Evolutionary conservation across 1,139 yeast genomes (phyloP).

Genomic region (Saccharomycopsis phalli): DNA sequence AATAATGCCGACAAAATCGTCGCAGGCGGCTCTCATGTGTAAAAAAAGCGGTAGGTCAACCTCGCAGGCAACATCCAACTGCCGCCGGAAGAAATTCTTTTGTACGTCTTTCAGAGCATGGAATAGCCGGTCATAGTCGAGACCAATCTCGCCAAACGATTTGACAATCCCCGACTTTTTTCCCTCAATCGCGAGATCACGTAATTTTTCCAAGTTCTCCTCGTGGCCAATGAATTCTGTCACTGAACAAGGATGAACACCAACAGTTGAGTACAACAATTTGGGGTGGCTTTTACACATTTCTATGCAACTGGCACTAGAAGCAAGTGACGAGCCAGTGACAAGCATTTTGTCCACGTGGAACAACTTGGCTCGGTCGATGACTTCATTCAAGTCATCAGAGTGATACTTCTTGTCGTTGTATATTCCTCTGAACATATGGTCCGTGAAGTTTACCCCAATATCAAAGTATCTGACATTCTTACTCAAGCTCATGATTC

Average conservation of each 20-base stretch:
- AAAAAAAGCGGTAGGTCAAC: slow-evolving; percentile 67
- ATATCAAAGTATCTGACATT: slow-evolving; percentile 25
- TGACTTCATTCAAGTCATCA: slow-evolving; percentile 54
- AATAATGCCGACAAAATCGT: slow-evolving; percentile 61
- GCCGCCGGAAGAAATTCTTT: slow-evolving; percentile 54
- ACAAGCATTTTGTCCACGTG: slow-evolving; percentile 65
- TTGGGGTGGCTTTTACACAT: slow-evolving; percentile 30
- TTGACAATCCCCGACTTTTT: slow-evolving; percentile 41
- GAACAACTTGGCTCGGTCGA: slow-evolving; percentile 55
- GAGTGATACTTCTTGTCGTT: slow-evolving; percentile 62
- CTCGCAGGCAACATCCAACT: slow-evolving; percentile 52
- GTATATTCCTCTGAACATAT: slow-evolving; percentile 78
- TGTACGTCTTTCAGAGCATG: slow-evolving; percentile 67
- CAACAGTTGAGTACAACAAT: slow-evolving; percentile 61
- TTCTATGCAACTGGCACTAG: slow-evolving; percentile 43
- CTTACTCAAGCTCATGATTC: too few species aligned
- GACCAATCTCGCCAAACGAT: slow-evolving; percentile 89
- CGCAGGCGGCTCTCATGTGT: slow-evolving; percentile 84
- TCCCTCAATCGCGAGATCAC: slow-evolving; percentile 42
- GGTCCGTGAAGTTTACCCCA: slow-evolving; percentile 82
- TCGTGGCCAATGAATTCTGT: slow-evolving; percentile 40
- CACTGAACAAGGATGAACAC: slow-evolving; percentile 91
- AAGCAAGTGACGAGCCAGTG: slow-evolving; percentile 73
- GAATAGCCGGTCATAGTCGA: slow-evolving; percentile 85
- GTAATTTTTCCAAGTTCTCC: slow-evolving; percentile 32